Percentiles rank a stretch among this genome's conserved stretches.
phyloP scores from a whole-genome alignment of 768 basidiomycete species.

The Trametes punicea region DNA sequence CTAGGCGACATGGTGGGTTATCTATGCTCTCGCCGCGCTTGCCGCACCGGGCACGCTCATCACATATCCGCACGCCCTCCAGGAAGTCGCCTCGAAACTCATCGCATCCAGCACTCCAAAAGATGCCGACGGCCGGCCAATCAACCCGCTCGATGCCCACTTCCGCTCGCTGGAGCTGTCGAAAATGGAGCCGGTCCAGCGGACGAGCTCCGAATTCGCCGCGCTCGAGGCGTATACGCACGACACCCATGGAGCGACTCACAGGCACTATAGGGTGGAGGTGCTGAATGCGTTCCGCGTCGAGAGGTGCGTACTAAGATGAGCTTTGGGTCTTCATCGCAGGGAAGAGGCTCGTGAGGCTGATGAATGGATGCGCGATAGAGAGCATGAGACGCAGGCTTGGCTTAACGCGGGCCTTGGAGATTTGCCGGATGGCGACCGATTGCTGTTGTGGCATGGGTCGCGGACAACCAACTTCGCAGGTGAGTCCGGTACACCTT shows the following conservation, averaged over 20 bases:
- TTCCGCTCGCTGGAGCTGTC: constrained; percentile 51
- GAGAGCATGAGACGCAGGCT: constrained; percentile 35
- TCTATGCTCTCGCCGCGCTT: no score
- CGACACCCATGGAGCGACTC: constrained; percentile 57
- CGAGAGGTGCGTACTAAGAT: constrained; percentile 41
- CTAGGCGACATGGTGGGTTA: constrained; percentile 56
- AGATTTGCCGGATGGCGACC: constrained; percentile 43
- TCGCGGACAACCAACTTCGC: constrained; percentile 63
- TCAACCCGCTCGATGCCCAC: constrained; percentile 56
- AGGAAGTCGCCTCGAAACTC: constrained; percentile 60
- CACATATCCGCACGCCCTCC: background rate
- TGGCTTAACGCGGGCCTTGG: constrained; percentile 48
- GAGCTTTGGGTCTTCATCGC: background rate
- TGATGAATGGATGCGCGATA: constrained; percentile 23
- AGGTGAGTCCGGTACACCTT: constrained; percentile 29
- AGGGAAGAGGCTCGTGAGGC: constrained; percentile 16
- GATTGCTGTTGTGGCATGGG: constrained; percentile 61
- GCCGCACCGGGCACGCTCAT: background rate
- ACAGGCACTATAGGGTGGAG: constrained; percentile 41
- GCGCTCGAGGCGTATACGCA: constrained; percentile 45
- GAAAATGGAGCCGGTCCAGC: constrained; percentile 47
- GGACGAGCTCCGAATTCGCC: constrained; percentile 43
- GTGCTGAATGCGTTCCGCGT: constrained; percentile 51
- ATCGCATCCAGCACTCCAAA: constrained; percentile 38
- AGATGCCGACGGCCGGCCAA: constrained; percentile 43